phyloP scores from a whole-genome alignment of 176 grass and related monocot genomes.

The Rhynchospora tenuis region DNA sequence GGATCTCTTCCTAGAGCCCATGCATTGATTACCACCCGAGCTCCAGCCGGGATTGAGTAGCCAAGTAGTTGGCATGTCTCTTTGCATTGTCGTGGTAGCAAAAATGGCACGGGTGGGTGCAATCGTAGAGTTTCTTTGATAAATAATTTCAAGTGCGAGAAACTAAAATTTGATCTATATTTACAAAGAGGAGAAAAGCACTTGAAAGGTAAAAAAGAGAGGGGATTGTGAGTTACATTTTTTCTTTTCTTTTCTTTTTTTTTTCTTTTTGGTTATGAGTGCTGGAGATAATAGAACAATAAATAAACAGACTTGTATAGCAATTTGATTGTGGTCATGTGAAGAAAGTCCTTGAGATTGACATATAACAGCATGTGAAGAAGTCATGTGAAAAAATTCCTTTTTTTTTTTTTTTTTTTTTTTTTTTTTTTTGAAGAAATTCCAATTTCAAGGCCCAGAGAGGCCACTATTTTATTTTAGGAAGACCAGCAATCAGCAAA shows the following conservation, averaged over 20 bases:
- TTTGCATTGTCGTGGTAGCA: slow-evolving; percentile 28
- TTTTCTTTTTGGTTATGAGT: not conserved
- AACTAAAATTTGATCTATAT: too few relatives aligned
- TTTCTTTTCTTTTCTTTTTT: not conserved
- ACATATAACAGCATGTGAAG: too few relatives aligned
- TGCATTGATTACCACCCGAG: slow-evolving; percentile 24
- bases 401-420: too few relatives aligned
- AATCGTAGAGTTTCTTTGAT: slow-evolving; percentile 35
- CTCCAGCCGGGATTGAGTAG: slow-evolving; percentile 34
- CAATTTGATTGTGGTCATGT: not conserved
- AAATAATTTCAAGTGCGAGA: too few relatives aligned
- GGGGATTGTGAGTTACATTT: not conserved
- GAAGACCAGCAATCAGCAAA: too few relatives aligned
- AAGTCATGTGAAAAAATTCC: too few relatives aligned
- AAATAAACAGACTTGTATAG: not conserved
- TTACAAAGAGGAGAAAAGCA: not conserved
- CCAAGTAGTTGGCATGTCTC: slow-evolving; percentile 22
- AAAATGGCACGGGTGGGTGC: slow-evolving; percentile 34
- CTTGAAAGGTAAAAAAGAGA: not conserved
- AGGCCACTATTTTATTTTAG: too few relatives aligned
- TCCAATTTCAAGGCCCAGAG: too few relatives aligned
- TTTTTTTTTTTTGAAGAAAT: too few relatives aligned
- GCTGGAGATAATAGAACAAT: not conserved
- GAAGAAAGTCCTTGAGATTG: not conserved
- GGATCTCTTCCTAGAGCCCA: slow-evolving; percentile 30